Percentiles rank a stretch among this genome's conserved stretches.
These are phyloP conservation scores for Leishmania amazonensis DNA, from an alignment of 208 protist species.

Conservation along the genomic window DNA sequence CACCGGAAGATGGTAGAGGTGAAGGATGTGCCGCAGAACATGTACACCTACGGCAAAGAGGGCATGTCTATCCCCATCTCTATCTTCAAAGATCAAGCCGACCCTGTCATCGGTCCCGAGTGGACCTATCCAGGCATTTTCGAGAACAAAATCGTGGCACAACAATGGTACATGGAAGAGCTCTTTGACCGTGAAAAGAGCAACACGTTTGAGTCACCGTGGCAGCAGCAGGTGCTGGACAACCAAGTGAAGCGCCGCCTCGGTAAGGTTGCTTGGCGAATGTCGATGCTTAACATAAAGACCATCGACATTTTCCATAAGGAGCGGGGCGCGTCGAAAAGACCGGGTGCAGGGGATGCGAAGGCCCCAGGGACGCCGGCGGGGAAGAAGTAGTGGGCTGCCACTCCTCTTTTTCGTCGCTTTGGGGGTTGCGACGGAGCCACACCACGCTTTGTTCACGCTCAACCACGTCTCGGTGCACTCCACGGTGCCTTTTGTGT, in stretches of 20 bases:
- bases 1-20: slow-evolving; percentile 81
- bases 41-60: slow-evolving; percentile 93
- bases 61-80: slow-evolving; percentile 92
- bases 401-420: background rate
- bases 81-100: slow-evolving; percentile 89
- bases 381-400: slow-evolving; percentile 33
- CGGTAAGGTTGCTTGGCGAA: slow-evolving; percentile 70
- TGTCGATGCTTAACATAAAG: slow-evolving; percentile 82
- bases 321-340: slow-evolving; percentile 75
- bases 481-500: background rate
- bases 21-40: slow-evolving; percentile 88
- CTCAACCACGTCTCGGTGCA: background rate
- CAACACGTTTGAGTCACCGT: slow-evolving; percentile 78
- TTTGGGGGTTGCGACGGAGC: background rate
- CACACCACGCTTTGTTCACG: background rate
- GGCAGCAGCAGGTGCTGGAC: slow-evolving; percentile 82
- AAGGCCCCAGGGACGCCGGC: slow-evolving; percentile 23
- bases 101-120: slow-evolving; percentile 89
- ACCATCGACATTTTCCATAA: slow-evolving; percentile 88
- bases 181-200: slow-evolving; percentile 78
- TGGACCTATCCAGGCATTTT: slow-evolving; percentile 93
- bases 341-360: slow-evolving; percentile 44
- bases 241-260: slow-evolving; percentile 83
- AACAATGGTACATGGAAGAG: slow-evolving; percentile 85
- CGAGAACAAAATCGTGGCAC: slow-evolving; percentile 89